Percentiles rank a stretch among this genome's conserved stretches.
phyloP scores from a whole-genome alignment of 345 rosid genomes.

The Mallotus nudiflorus region DNA sequence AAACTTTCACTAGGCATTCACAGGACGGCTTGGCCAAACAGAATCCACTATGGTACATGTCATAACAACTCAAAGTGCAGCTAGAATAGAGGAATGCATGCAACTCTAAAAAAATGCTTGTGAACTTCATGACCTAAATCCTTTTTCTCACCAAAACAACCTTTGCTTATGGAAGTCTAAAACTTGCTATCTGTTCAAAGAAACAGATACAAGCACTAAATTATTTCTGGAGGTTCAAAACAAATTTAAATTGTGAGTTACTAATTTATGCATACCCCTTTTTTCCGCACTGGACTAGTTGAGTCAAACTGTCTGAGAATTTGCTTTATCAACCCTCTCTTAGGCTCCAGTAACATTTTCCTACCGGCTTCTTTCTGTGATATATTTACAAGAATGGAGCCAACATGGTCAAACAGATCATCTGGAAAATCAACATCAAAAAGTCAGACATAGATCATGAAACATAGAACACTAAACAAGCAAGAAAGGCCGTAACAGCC shows the following conservation, averaged over 20 bases:
- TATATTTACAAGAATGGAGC: slow-evolving; percentile 86
- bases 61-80: neutral
- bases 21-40: neutral
- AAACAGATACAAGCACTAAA: neutral
- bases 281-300: slow-evolving; percentile 59
- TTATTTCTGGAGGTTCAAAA: neutral
- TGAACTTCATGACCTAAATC: neutral
- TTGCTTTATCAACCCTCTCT: slow-evolving; percentile 77
- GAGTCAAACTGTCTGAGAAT: slow-evolving; percentile 83
- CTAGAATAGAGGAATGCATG: neutral
- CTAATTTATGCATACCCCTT: slow-evolving; percentile 62
- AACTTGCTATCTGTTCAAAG: neutral
- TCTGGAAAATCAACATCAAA: slow-evolving; percentile 44
- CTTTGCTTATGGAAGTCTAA: neutral
- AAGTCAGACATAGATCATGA: slow-evolving; percentile 9
- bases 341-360: slow-evolving; percentile 72
- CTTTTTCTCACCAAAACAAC: neutral
- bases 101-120: neutral
- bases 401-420: slow-evolving; percentile 91
- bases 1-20: no score
- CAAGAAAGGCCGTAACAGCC: neutral
- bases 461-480: neutral
- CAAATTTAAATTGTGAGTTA: slow-evolving; percentile 9
- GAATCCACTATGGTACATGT: neutral
- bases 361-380: slow-evolving; percentile 84